phyloP scores from a whole-genome alignment of 1,284 basidiomycete species.

The Pseudozyma sp. region DNA sequence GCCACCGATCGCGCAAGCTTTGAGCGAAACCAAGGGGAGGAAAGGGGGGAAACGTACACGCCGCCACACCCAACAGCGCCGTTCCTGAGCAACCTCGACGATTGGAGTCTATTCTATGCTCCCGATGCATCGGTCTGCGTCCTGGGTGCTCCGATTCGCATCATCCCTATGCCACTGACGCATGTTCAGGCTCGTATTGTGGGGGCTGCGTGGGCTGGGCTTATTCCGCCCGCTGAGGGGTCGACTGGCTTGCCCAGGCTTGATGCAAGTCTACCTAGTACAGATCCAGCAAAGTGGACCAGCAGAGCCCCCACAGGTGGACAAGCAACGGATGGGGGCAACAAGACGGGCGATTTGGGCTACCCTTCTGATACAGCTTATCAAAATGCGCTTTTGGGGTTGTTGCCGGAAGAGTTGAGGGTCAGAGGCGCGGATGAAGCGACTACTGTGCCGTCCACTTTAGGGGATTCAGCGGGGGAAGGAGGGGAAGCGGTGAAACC shows the following conservation, averaged over 20 bases:
- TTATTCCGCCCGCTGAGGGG: neutral
- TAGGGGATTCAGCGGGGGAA: neutral
- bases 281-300: slow-evolving; percentile 44
- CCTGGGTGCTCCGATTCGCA: slow-evolving; percentile 57
- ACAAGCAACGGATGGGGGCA: neutral
- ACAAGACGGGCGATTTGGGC: slow-evolving; percentile 30
- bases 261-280: slow-evolving; percentile 32
- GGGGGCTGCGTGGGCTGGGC: slow-evolving; percentile 33
- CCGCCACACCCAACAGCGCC: slow-evolving; percentile 23
- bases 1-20: neutral
- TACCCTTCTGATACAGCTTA: slow-evolving; percentile 53
- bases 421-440: slow-evolving; percentile 7
- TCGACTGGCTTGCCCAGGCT: slow-evolving; percentile 36
- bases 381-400: slow-evolving; percentile 43
- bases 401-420: slow-evolving; percentile 17
- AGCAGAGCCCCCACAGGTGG: neutral
- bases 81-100: slow-evolving; percentile 58
- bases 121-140: slow-evolving; percentile 52
- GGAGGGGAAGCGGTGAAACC: slow-evolving; percentile 4
- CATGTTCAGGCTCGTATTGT: slow-evolving; percentile 57
- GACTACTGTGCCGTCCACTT: neutral
- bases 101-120: slow-evolving; percentile 63
- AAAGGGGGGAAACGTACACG: slow-evolving; percentile 3
- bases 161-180: slow-evolving; percentile 65
- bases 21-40: neutral